Evolutionary conservation across 495 filamentous ascomycete genomes (phyloP).

Genomic region (Aspergillus olivimuriae): DNA sequence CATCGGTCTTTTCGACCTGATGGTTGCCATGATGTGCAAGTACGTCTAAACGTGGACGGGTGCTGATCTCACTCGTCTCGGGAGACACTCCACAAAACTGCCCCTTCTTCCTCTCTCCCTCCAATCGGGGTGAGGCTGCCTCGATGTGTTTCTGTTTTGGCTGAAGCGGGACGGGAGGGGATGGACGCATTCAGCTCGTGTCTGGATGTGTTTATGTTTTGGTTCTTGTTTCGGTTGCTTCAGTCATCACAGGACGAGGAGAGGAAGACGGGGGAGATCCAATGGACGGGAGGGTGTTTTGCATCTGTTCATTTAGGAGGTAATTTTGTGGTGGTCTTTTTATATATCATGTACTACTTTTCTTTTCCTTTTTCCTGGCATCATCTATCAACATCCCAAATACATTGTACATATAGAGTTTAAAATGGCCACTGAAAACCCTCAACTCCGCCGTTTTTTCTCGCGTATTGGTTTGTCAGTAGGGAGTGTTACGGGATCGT

Average conservation of each 20-base stretch:
- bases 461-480: no score
- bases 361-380: slow-evolving; percentile 10
- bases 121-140: no score
- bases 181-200: no score
- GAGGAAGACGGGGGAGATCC: no score
- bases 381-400: slow-evolving; percentile 16
- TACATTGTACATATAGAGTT: slow-evolving; percentile 44
- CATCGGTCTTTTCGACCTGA: slow-evolving; percentile 89
- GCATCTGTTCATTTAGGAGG: slow-evolving; percentile 9
- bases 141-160: no score
- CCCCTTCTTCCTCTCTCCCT: no score
- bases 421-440: slow-evolving; percentile 26
- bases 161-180: no score
- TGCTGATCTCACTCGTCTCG: no score
- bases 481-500: no score
- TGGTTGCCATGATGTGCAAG: slow-evolving; percentile 88
- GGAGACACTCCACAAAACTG: no score
- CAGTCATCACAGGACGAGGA: background rate
- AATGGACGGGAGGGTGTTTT: background rate
- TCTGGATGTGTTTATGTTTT: background rate
- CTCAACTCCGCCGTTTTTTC: slow-evolving; percentile 1
- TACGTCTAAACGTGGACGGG: slow-evolving; percentile 47
- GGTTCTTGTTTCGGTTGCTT: slow-evolving; percentile 1
- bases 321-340: slow-evolving; percentile 24
- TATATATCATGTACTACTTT: slow-evolving; percentile 28